Conservation (phyloP, 2,329 filamentous ascomycete genomes). For the Parastagonospora avenae region DNA sequence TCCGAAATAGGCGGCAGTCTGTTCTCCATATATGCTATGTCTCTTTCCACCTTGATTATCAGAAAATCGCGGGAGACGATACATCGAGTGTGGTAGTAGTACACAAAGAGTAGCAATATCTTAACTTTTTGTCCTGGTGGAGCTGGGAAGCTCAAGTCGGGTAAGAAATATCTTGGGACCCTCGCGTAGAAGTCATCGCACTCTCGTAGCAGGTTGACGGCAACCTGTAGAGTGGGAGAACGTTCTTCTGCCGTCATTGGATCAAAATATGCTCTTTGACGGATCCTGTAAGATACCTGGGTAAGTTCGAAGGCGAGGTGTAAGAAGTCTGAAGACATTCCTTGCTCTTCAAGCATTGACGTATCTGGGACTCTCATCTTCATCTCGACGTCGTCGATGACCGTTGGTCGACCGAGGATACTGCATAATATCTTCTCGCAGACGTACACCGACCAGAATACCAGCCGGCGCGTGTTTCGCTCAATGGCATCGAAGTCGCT, state of each 20-base stretch:
- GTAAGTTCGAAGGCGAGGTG: conserved; percentile 12
- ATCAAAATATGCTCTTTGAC: conserved; percentile 31
- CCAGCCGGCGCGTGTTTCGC: conserved; percentile 28
- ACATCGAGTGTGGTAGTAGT: conserved; percentile 31
- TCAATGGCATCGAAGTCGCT: conserved; percentile 44
- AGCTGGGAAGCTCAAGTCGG: conserved; percentile 12
- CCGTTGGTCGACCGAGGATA: conserved; percentile 31
- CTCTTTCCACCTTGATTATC: conserved; percentile 29
- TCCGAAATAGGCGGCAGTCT: conserved; percentile 9
- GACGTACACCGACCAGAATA: conserved; percentile 35
- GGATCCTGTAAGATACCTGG: conserved; percentile 24
- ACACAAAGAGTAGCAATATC: conserved; percentile 25
- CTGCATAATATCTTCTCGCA: conserved; percentile 34
- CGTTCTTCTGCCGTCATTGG: conserved; percentile 23
- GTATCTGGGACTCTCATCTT: conserved; percentile 26
- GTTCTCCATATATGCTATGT: conserved; percentile 19
- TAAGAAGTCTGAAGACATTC: conserved; percentile 22
- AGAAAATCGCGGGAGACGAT: conserved; percentile 31
- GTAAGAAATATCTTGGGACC: conserved; percentile 16
- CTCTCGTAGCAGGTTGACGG: conserved; percentile 24
- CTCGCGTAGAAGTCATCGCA: conserved; percentile 22
- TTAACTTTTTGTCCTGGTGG: conserved; percentile 15
- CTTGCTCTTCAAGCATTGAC: conserved; percentile 20
- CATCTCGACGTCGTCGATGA: conserved; percentile 32
- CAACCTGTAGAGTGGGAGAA: conserved; percentile 21